Conservation (phyloP, 2,329 filamentous ascomycete species). For the Byssothecium circinans region DNA sequence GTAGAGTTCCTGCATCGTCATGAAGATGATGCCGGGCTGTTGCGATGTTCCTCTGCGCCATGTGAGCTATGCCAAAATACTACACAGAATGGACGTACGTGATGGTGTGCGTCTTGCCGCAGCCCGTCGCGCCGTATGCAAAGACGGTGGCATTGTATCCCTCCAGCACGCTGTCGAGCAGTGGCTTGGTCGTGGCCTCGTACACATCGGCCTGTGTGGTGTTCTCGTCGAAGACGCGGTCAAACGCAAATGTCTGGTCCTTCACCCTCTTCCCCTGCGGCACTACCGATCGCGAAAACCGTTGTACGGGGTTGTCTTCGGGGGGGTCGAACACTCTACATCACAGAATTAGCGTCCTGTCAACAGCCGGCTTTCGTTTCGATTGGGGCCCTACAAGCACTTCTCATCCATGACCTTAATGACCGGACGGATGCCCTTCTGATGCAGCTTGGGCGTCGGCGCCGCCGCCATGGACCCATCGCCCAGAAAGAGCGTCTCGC, state of each 20-base stretch:
- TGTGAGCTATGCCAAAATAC: conserved; percentile 47
- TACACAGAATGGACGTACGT: conserved; percentile 37
- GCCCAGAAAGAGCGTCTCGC: conserved; percentile 88
- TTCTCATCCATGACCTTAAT: conserved; percentile 96
- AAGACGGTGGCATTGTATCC: conserved; percentile 99
- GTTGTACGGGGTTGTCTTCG: conserved; percentile 88
- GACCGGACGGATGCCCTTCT: conserved; percentile 84
- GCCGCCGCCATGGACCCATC: conserved; percentile 91
- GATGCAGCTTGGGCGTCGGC: conserved; percentile 79
- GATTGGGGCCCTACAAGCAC: conserved; percentile 70
- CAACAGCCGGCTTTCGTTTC: background rate
- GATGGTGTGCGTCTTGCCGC: conserved; percentile 98
- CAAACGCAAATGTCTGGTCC: conserved; percentile 96
- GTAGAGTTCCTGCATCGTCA: conserved; percentile 98
- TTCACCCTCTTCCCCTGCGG: conserved; percentile 86
- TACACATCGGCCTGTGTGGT: conserved; percentile 91
- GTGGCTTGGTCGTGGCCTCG: conserved; percentile 81
- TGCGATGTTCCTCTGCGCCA: conserved; percentile 70
- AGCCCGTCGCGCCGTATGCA: conserved; percentile 95
- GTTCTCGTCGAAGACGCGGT: conserved; percentile 95
- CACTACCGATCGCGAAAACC: conserved; percentile 79
- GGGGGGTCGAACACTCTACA: conserved; percentile 92
- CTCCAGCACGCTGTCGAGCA: conserved; percentile 94
- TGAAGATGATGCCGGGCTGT: conserved; percentile 94
- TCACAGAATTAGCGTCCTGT: conserved; percentile 22